A percentile compares a stretch with the other conserved stretches of the same genome.
Conservation (phyloP, 768 basidiomycete species). For the Gyrodon lividus region DNA sequence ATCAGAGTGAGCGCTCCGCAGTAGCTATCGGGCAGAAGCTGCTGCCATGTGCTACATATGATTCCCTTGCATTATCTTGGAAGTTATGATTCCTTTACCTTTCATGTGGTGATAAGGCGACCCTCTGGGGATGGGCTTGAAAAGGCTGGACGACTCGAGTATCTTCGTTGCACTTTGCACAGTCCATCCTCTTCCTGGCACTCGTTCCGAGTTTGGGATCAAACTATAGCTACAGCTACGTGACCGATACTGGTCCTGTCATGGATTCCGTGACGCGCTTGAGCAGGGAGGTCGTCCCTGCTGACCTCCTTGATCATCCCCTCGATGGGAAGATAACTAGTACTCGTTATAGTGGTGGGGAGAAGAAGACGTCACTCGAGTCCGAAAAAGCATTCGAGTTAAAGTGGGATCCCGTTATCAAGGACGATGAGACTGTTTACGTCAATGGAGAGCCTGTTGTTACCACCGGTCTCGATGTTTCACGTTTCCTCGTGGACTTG, state of each 20-base stretch:
- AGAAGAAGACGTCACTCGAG: neutral
- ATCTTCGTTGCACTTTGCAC: too few relatives aligned
- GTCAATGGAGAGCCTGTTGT: constrained; percentile 6
- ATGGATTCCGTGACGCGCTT: neutral
- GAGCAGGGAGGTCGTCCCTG: neutral
- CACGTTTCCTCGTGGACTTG: constrained; percentile 52
- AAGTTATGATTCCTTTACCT: too few relatives aligned
- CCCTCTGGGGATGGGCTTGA: too few relatives aligned
- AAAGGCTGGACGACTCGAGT: too few relatives aligned
- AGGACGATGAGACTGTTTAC: neutral
- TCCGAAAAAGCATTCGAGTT: neutral
- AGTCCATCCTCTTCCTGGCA: neutral
- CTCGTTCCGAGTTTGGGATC: neutral
- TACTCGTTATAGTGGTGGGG: neutral
- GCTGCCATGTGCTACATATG: too few relatives aligned
- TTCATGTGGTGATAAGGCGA: too few relatives aligned
- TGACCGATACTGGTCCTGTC: neutral
- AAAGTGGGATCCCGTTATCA: neutral
- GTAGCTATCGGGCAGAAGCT: too few relatives aligned
- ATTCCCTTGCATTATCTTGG: too few relatives aligned
- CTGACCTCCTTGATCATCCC: neutral
- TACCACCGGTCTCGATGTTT: constrained; percentile 45
- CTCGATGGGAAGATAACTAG: neutral
- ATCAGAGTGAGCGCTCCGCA: too few relatives aligned
- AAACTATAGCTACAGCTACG: neutral